These are phyloP conservation scores for Cladophialophora chaetospira DNA, from an alignment of 2,329 filamentous ascomycete species.

Conservation along the genomic window DNA sequence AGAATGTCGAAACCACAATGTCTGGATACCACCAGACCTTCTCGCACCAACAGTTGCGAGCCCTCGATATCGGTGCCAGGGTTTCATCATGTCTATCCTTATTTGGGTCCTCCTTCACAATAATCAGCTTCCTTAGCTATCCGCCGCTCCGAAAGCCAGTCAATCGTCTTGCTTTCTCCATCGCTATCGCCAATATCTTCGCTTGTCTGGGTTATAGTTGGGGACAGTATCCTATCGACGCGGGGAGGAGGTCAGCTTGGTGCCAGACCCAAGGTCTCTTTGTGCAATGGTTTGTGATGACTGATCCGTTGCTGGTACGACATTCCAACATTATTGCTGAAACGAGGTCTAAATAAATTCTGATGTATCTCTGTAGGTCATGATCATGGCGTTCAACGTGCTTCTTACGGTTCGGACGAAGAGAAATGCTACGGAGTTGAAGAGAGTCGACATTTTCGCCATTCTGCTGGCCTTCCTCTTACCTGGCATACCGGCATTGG, in stretches of 20 bases:
- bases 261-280: slow-evolving; percentile 25
- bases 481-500: slow-evolving; percentile 20
- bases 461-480: slow-evolving; percentile 19
- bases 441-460: slow-evolving; percentile 18
- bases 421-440: slow-evolving; percentile 16
- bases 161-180: slow-evolving; percentile 27
- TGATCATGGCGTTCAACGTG: slow-evolving; percentile 25
- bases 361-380: slow-evolving; percentile 15
- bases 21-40: slow-evolving; percentile 20
- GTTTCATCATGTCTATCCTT: slow-evolving; percentile 23
- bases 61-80: slow-evolving; percentile 24
- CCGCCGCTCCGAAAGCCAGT: slow-evolving; percentile 25
- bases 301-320: slow-evolving; percentile 23
- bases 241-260: slow-evolving; percentile 19
- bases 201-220: slow-evolving; percentile 24
- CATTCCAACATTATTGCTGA: neutral
- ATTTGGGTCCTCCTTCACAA: slow-evolving; percentile 19
- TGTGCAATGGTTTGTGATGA: slow-evolving; percentile 28
- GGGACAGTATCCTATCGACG: slow-evolving; percentile 19
- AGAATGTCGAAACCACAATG: slow-evolving; percentile 18
- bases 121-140: slow-evolving; percentile 24
- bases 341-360: neutral
- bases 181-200: slow-evolving; percentile 22
- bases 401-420: slow-evolving; percentile 19
- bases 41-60: slow-evolving; percentile 7